phyloP scores from a whole-genome alignment of 768 basidiomycete genomes.

The Kwoniella heveanensis region DNA sequence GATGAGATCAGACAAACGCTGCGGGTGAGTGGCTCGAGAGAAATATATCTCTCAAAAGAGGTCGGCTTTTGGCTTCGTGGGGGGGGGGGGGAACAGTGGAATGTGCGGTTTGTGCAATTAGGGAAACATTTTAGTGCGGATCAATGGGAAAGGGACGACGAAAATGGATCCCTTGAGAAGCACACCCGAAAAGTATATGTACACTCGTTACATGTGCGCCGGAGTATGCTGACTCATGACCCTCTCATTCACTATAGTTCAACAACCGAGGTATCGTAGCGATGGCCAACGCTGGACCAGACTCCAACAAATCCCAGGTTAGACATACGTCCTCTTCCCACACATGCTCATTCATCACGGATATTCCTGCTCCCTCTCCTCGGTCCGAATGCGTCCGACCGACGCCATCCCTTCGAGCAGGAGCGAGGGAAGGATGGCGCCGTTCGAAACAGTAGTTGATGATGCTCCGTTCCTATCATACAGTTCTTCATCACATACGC shows the following conservation, averaged over 20 bases:
- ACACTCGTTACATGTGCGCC: no score
- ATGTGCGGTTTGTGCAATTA: no score
- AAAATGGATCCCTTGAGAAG: no score
- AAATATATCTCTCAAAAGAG: no score
- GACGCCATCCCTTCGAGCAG: no score
- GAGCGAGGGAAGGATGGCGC: background rate
- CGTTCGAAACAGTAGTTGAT: no score
- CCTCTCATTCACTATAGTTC: conserved; percentile 71
- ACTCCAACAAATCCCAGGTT: conserved; percentile 71
- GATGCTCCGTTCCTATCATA: conserved; percentile 23
- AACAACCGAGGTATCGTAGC: conserved; percentile 92
- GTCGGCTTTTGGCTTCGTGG: no score
- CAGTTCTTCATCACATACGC: conserved; percentile 69
- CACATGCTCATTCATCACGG: background rate
- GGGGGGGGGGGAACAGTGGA: no score
- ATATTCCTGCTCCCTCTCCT: background rate
- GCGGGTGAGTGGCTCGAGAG: conserved; percentile 71
- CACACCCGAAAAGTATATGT: background rate
- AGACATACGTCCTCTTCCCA: conserved; percentile 5
- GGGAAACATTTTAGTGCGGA: no score
- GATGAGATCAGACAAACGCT: conserved; percentile 93
- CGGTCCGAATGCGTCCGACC: no score
- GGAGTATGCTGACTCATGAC: no score
- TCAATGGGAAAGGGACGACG: no score
- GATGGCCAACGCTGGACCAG: conserved; percentile 75